Conservation (phyloP, 495 filamentous ascomycete species). For the Neurospora sp. region DNA sequence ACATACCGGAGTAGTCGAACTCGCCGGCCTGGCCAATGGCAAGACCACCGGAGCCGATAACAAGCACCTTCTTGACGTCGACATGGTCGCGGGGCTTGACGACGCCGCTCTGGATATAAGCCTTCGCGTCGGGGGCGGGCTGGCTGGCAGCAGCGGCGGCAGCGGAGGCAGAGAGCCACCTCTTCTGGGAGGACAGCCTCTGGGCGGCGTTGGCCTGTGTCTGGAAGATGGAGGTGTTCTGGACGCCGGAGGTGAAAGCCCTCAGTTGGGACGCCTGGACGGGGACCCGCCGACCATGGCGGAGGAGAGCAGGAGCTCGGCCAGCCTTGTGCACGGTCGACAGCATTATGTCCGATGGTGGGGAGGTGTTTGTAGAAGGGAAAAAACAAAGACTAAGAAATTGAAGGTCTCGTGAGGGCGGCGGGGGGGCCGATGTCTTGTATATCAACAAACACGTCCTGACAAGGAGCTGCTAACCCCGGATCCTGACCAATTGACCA, state of each 20-base stretch:
- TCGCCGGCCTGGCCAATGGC: constrained; percentile 98
- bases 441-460: not conserved
- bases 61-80: constrained; percentile 96
- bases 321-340: constrained; percentile 35
- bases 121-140: constrained; percentile 70
- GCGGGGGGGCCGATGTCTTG: constrained; percentile 1
- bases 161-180: constrained; percentile 28
- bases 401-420: not conserved
- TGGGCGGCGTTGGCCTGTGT: constrained; percentile 14
- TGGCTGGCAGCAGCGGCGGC: constrained; percentile 32
- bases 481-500: constrained; percentile 15
- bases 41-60: constrained; percentile 90
- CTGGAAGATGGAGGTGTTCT: constrained; percentile 23
- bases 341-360: constrained; percentile 18
- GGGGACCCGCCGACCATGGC: constrained; percentile 38
- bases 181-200: constrained; percentile 22
- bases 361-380: constrained; percentile 1
- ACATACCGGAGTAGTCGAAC: constrained; percentile 93
- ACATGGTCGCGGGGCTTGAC: constrained; percentile 67
- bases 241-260: constrained; percentile 23
- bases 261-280: constrained; percentile 22
- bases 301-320: constrained; percentile 38
- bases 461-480: constrained; percentile 7
- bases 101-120: constrained; percentile 78
- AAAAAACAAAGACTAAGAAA: not conserved